Evolutionary conservation across 345 rosid species (phyloP).

Genomic region (Trapa bicornis): DNA sequence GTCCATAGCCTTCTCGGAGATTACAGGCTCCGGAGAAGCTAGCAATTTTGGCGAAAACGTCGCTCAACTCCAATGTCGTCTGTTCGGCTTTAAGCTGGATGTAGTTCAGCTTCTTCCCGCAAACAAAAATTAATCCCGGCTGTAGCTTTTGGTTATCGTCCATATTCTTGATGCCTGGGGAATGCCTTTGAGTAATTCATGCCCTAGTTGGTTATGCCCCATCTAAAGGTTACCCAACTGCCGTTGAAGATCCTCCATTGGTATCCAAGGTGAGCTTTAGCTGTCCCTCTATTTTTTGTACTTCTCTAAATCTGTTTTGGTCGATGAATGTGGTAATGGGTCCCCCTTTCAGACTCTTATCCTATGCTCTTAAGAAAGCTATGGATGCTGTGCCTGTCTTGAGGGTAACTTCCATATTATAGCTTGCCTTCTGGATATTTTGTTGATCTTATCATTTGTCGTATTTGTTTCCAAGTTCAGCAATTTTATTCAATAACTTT

Average conservation of each 20-base stretch:
- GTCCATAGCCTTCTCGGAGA: too few species aligned
- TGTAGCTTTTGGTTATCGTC: not conserved
- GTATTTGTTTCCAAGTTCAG: too few species aligned
- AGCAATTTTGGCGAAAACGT: too few species aligned
- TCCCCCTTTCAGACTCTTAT: not conserved
- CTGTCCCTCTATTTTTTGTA: not conserved
- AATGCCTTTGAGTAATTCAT: not conserved
- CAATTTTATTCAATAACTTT: too few species aligned
- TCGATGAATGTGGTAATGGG: not conserved
- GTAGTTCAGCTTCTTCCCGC: not conserved
- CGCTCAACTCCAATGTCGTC: too few species aligned
- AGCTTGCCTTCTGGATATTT: not conserved
- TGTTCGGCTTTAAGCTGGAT: not conserved
- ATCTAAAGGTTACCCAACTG: constrained; percentile 2
- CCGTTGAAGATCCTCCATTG: not conserved
- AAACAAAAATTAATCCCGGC: not conserved
- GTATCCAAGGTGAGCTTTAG: constrained; percentile 6
- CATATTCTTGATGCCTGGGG: not conserved
- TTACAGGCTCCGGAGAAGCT: too few species aligned
- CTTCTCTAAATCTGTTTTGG: not conserved
- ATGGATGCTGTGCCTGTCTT: constrained; percentile 39
- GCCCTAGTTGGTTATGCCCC: not conserved
- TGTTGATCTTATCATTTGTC: too few species aligned
- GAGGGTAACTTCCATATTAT: constrained; percentile 61
- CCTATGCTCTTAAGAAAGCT: constrained; percentile 31